Base-by-base conservation (phyloP, 345 rosid species). In the Ricinus communis region DNA sequence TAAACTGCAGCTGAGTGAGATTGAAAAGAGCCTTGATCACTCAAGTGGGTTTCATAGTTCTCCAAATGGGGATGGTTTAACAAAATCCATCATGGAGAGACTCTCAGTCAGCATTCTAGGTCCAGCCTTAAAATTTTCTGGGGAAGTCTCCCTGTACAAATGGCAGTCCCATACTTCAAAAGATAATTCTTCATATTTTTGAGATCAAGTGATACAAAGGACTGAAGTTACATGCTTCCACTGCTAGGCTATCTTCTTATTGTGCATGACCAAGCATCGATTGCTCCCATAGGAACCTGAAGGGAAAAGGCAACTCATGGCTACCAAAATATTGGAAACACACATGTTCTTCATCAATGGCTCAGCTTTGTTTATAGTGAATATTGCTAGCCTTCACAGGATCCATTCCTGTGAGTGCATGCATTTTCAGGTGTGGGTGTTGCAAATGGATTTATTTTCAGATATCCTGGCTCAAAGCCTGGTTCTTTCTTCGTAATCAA, bases 381-480 rank as follows among this genome's bases (percentile, higher is more conserved):
- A 89, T 76, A 78, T 89, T 27, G 96, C 85, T 49, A 88, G 28
- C 90, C 90, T 70, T 87, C 90, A n/a, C 40, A 55, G 47, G 93
- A 90, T 62, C 64, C 69, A 11, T 93, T 52, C 87, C 87, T 25
- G 82, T 86, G 43, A 73, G 8, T 71, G 74, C 70, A 87, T 70
- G 87, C 88, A 69, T 93, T 82, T 66, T 33, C 57, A n/a, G 95
- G 98, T 63, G 91, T 85, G 73, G 97, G 96, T 54, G 89, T 90
- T 58, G 91, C 97, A 11, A 87, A 93, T 58, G 95, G 97, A 28
- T 93, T 91, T 76, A 97, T 96, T 62, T 93, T 93, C 73, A 79
- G 98, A 41, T 93, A 91, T 85, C 96, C 97, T 5, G 93, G 93
- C 46, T 83, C 91, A 68, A 93, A 91, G 84, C 97, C 97, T 1